Conservation (phyloP, 495 filamentous ascomycete genomes). For the Elasticomyces elasticus region DNA sequence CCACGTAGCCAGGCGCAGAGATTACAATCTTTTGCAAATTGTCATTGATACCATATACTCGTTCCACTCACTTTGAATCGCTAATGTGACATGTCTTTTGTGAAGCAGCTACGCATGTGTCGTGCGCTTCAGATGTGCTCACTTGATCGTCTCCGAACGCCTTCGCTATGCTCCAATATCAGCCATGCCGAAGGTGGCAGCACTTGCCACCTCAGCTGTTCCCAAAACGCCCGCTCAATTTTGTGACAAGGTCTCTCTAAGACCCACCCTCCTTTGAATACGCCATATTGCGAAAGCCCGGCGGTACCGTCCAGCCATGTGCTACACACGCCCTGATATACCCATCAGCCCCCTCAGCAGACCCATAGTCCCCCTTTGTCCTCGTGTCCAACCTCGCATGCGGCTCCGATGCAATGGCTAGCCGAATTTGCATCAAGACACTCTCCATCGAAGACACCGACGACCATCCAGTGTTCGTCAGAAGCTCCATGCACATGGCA, state of each 20-base stretch:
- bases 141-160: too few species aligned
- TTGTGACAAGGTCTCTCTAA: neutral
- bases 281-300: constrained; percentile 30
- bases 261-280: neutral
- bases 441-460: constrained; percentile 64
- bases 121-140: too few species aligned
- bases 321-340: constrained; percentile 53
- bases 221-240: neutral
- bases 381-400: constrained; percentile 55
- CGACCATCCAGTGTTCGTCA: constrained; percentile 77
- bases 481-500: constrained; percentile 83
- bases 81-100: too few species aligned
- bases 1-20: too few species aligned
- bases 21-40: too few species aligned
- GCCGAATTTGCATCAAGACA: constrained; percentile 69
- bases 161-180: too few species aligned
- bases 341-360: constrained; percentile 62
- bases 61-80: too few species aligned
- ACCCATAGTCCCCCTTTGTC: constrained; percentile 45
- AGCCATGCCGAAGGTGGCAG: too few species aligned
- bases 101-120: too few species aligned
- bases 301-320: constrained; percentile 50
- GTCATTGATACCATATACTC: too few species aligned
- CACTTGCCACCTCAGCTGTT: too few species aligned
- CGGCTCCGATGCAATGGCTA: constrained; percentile 61